Evolutionary conservation across 495 filamentous ascomycete species (phyloP).

Genomic region (Aspergillus olivimuriae): DNA sequence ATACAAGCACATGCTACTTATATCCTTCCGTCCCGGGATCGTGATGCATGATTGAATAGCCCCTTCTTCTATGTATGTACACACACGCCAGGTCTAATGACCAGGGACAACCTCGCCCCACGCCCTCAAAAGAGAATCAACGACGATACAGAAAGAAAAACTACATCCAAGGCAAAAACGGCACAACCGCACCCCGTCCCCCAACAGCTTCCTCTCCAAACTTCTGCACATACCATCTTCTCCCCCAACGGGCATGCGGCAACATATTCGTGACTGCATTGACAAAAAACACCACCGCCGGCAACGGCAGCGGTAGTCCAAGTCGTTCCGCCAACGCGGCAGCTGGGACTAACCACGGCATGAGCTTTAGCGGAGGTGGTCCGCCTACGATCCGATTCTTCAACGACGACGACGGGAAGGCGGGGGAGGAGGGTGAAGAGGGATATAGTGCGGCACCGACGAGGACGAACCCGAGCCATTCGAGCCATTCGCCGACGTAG

Average conservation of each 20-base stretch:
- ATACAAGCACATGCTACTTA: no score
- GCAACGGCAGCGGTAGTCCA: slow-evolving; percentile 38
- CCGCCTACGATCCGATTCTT: no score
- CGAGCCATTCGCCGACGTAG: slow-evolving; percentile 91
- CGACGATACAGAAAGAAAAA: not conserved
- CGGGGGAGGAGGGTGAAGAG: slow-evolving; percentile 3
- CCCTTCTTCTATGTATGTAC: no score
- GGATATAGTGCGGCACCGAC: slow-evolving; percentile 37
- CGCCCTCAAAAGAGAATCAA: not conserved
- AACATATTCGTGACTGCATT: slow-evolving; percentile 90
- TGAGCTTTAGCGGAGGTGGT: slow-evolving; percentile 18
- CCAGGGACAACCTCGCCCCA: not conserved
- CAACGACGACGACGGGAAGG: not conserved
- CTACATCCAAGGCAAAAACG: slow-evolving; percentile 51
- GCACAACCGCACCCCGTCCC: slow-evolving; percentile 74
- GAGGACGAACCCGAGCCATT: slow-evolving; percentile 87
- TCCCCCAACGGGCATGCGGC: slow-evolving; percentile 76
- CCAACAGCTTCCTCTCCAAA: slow-evolving; percentile 78
- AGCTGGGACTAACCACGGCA: slow-evolving; percentile 51
- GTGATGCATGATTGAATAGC: no score
- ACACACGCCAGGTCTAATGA: not conserved
- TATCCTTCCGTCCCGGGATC: no score
- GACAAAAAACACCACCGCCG: slow-evolving; percentile 71
- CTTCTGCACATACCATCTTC: slow-evolving; percentile 79
- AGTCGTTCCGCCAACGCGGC: slow-evolving; percentile 34